Conservation (phyloP, 306 rosid genomes). For the Luffa acutangula region DNA sequence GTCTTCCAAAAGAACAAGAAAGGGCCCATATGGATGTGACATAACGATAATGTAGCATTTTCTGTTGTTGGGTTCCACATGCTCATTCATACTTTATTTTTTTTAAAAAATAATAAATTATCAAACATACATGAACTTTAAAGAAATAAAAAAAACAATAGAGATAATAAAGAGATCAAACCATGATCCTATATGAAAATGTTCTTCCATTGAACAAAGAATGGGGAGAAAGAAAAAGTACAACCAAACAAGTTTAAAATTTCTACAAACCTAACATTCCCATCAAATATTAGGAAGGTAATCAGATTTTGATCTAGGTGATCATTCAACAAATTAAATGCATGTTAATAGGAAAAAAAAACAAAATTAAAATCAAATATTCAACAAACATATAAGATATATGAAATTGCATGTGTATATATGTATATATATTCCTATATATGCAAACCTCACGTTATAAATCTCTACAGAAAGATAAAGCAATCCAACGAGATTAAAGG, state of each 20-base stretch:
- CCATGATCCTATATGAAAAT: not conserved
- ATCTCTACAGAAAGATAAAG: conserved; percentile 67
- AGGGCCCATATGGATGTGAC: not conserved
- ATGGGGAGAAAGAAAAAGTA: not conserved
- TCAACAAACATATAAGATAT: not conserved
- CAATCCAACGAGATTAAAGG: conserved; percentile 83
- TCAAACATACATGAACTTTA: not conserved
- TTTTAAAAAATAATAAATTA: too few relatives aligned
- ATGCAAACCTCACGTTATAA: not conserved
- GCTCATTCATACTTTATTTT: not conserved
- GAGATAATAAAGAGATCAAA: not conserved
- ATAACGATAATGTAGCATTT: not conserved
- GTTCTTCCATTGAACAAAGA: not conserved
- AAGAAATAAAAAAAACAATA: not conserved
- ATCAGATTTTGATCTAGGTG: not conserved
- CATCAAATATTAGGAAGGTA: conserved; percentile 7
- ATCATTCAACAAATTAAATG: not conserved
- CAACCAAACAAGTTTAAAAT: not conserved
- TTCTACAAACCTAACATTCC: conserved; percentile 5
- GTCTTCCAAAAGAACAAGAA: not conserved
- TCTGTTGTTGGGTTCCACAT: not conserved
- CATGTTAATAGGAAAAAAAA: not conserved
- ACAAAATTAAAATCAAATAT: not conserved
- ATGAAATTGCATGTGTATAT: not conserved
- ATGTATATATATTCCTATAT: not conserved